Conservation (phyloP, 2,329 filamentous ascomycete genomes). For the Magnaporthiopsis incrustans region DNA sequence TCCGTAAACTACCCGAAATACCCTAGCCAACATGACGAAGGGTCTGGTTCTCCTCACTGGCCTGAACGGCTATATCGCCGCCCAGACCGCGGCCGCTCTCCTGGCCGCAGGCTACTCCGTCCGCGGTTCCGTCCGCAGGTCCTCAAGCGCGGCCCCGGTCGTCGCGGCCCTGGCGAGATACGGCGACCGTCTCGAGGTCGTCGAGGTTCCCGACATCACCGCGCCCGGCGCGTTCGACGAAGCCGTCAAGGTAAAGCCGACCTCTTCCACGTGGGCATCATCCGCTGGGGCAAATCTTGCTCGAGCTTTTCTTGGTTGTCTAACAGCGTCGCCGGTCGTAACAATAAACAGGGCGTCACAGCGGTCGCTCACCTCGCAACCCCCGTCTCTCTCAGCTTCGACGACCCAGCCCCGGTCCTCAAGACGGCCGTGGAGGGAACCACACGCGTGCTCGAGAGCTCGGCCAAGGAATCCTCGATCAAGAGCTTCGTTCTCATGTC, state of each 20-base stretch:
- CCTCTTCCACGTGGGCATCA: neutral
- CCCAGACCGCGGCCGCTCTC: slow-evolving; percentile 20
- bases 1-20: neutral
- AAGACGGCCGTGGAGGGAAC: slow-evolving; percentile 14
- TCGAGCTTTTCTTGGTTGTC: neutral
- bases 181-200: slow-evolving; percentile 11
- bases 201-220: slow-evolving; percentile 18
- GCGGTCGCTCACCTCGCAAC: slow-evolving; percentile 12
- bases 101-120: slow-evolving; percentile 23
- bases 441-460: slow-evolving; percentile 13
- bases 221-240: slow-evolving; percentile 15
- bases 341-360: neutral
- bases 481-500: slow-evolving; percentile 20
- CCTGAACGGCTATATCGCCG: slow-evolving; percentile 26
- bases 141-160: neutral
- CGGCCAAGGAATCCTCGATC: slow-evolving; percentile 12
- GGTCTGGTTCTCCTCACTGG: slow-evolving; percentile 24
- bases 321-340: neutral
- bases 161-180: slow-evolving; percentile 10
- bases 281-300: neutral
- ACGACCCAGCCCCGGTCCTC: slow-evolving; percentile 16
- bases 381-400: slow-evolving; percentile 17
- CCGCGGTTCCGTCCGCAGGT: slow-evolving; percentile 23
- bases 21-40: neutral
- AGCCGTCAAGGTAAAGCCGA: slow-evolving; percentile 11